phyloP scores from a whole-genome alignment of 495 filamentous ascomycete genomes.

The Choiromyces venosus region DNA sequence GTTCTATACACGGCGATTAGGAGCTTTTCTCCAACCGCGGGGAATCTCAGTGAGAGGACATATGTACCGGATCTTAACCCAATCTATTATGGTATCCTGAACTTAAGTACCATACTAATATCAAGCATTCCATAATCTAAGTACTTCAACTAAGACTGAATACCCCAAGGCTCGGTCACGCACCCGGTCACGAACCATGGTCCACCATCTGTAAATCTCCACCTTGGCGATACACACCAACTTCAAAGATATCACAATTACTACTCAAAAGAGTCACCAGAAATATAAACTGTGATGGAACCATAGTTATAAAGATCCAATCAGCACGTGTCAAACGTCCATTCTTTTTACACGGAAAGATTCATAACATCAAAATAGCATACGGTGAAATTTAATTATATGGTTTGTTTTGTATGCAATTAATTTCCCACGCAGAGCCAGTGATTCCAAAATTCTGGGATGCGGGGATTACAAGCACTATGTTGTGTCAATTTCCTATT shows the following conservation, averaged over 20 bases:
- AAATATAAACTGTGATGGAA: background rate
- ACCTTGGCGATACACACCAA: background rate
- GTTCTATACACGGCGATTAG: background rate
- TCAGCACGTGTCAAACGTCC: background rate
- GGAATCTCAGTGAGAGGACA: too few relatives aligned
- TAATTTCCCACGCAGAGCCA: too few relatives aligned
- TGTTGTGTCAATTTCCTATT: too few relatives aligned
- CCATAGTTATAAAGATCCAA: background rate
- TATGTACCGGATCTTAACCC: too few relatives aligned
- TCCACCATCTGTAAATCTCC: background rate
- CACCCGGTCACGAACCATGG: background rate
- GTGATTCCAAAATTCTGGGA: too few relatives aligned
- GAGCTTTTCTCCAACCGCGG: too few relatives aligned
- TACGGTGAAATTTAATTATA: too few relatives aligned
- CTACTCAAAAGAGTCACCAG: background rate
- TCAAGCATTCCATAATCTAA: too few relatives aligned
- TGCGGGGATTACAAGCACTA: slow-evolving; percentile 30
- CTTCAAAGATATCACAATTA: background rate
- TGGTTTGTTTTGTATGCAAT: too few relatives aligned
- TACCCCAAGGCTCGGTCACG: too few relatives aligned
- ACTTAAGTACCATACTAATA: background rate
- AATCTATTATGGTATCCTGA: background rate
- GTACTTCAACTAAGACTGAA: too few relatives aligned
- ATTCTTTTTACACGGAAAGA: background rate
- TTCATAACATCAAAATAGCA: background rate